Base-by-base conservation (phyloP, 1,284 basidiomycete species). In the Fomitopsis schrenkii region DNA sequence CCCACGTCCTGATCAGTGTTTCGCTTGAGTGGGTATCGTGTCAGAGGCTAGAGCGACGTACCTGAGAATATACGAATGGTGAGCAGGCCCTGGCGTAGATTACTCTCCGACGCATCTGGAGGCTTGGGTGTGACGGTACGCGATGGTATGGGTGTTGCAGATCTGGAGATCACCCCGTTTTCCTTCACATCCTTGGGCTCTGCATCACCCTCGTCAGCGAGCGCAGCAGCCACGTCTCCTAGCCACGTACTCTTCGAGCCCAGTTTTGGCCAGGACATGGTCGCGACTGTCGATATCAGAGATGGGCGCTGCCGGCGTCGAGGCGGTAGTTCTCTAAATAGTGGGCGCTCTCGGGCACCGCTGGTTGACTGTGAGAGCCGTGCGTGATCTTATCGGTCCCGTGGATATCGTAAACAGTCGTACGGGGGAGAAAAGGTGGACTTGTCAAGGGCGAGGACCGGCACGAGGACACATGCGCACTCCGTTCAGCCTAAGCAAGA, bases 61-160 rank as follows among this genome's bases (percentile, higher is more conserved):
- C 93, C 93, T 67, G 92, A 93, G 77, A 94, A 93, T 71, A 95
- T 93, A 62, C 91, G 87, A 73, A 94, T 92, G 63, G 91, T 90
- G 67, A 95, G 85, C 79, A 93, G 87, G 60, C 93, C 93, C 54
- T 86, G 89, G 68, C 91, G 84, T 70, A 91, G 88, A 74, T 66
- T 79, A 66, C 68, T 74, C 69, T 70, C 82, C 64, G 62, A 77
- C 55, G 66, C 80, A 73, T 81, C 74, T 50, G 80, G 78, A 3
- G 88, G 83, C 68, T 82, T 86, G 17, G 90, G 90, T 0, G 90
- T 91, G 9, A 83, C 83, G 22, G 87, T 84, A 40, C 89, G 81
- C 12, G 87, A 90, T 15, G 85, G 86, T 63, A 90, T 85, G 59
- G 89, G 89, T 33, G 90, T 91, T 57, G 83, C 83, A 57, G 90